Evolutionary conservation across 306 rosid genomes (phyloP).

Genomic region (Castanea crenata): DNA sequence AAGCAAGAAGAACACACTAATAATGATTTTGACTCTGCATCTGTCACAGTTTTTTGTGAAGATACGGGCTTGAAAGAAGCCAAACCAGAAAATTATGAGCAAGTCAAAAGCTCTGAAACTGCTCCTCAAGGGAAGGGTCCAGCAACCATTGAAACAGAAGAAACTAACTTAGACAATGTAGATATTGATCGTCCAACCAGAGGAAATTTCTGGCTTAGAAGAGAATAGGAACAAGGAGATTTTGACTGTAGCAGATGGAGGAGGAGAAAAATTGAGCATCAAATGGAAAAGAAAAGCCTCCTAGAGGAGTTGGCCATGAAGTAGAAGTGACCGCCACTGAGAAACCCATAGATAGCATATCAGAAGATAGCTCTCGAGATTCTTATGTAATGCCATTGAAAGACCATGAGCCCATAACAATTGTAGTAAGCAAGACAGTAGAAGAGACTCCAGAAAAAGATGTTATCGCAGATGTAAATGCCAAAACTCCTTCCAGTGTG

Average conservation of each 20-base stretch:
- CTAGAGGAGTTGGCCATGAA: neutral
- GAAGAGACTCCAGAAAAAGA: constrained; percentile 14
- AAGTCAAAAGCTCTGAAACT: neutral
- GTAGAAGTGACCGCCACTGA: too few relatives aligned
- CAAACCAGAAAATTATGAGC: neutral
- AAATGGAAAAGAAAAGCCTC: neutral
- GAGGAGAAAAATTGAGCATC: neutral
- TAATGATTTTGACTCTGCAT: neutral
- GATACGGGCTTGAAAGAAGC: neutral
- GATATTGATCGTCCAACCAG: constrained; percentile 15
- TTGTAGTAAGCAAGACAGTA: neutral
- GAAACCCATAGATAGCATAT: neutral
- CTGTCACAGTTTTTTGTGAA: neutral
- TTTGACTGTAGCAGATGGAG: constrained; percentile 4
- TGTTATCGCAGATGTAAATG: neutral
- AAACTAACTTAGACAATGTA: neutral
- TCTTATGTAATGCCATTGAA: constrained; percentile 1
- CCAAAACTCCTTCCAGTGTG: neutral
- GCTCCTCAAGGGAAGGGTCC: constrained; percentile 5
- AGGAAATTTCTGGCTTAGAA: neutral
- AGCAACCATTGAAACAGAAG: constrained; percentile 15
- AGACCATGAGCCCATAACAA: constrained; percentile 1
- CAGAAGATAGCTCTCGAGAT: constrained; percentile 3
- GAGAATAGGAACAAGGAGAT: constrained; percentile 3
- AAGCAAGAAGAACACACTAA: neutral